Conservation (phyloP, 2,329 filamentous ascomycete genomes). For the Coleophoma crateriformis region DNA sequence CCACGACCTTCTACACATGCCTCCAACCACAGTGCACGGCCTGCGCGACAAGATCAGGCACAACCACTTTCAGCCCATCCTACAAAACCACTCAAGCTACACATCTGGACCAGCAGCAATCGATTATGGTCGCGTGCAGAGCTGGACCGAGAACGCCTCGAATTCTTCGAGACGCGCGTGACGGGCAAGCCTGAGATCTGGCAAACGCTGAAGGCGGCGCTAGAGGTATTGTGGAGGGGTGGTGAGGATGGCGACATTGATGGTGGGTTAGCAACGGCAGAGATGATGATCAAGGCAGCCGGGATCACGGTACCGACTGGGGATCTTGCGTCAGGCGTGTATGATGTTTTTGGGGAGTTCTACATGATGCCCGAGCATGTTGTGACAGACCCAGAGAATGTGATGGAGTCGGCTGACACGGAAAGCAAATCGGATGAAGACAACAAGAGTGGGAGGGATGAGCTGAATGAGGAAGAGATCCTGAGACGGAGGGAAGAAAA, state of each 20-base stretch:
- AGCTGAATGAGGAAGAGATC: conserved; percentile 35
- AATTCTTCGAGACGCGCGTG: conserved; percentile 89
- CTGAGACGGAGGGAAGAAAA: conserved; percentile 41
- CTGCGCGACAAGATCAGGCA: conserved; percentile 1
- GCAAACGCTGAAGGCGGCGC: conserved; percentile 64
- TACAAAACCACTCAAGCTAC: conserved; percentile 61
- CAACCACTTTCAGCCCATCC: conserved; percentile 57
- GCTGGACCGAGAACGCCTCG: conserved; percentile 65
- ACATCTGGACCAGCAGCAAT: conserved; percentile 59
- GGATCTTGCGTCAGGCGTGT: conserved; percentile 64
- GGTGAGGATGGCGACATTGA: conserved; percentile 32
- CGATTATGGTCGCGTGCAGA: conserved; percentile 65
- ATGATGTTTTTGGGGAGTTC: conserved; percentile 64
- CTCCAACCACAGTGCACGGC: conserved; percentile 5
- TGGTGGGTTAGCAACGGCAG: conserved; percentile 56
- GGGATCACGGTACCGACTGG: conserved; percentile 72
- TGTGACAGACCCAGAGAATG: conserved; percentile 61
- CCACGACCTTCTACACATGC: conserved; percentile 19
- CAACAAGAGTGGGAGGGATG: conserved; percentile 15
- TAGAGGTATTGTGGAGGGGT: conserved; percentile 58
- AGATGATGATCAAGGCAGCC: conserved; percentile 73
- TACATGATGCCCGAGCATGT: conserved; percentile 66
- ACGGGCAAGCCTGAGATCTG: conserved; percentile 74
- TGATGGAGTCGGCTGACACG: conserved; percentile 24
- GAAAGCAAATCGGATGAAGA: conserved; percentile 14